Conservation (phyloP, 1,284 basidiomycete species). For the Malassezia caprae region DNA sequence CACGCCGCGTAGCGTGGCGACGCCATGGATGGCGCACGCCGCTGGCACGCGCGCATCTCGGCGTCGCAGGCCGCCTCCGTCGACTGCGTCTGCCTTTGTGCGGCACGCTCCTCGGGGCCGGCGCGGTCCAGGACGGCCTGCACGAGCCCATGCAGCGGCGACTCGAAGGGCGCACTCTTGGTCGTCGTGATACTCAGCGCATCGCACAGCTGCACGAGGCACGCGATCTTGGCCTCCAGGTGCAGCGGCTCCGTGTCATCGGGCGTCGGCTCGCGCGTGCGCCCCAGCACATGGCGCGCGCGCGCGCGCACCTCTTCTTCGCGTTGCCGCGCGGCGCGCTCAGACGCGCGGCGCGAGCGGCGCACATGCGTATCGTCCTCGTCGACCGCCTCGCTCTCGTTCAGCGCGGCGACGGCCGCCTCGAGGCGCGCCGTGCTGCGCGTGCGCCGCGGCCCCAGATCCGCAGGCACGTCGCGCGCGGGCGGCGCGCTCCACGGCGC, state of each 20-base stretch:
- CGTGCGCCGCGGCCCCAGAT: slow-evolving; percentile 10
- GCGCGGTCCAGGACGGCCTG: slow-evolving; percentile 5
- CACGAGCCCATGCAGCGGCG: slow-evolving; percentile 4
- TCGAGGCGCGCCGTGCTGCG: slow-evolving; percentile 13
- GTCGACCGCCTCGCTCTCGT: background rate
- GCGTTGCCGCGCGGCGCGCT: slow-evolving; percentile 1
- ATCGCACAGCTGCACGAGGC: slow-evolving; percentile 11
- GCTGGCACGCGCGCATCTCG: slow-evolving; percentile 5
- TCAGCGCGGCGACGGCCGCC: background rate
- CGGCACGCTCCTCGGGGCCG: background rate
- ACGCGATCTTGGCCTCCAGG: slow-evolving; percentile 12
- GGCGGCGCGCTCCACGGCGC: background rate
- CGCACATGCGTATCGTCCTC: background rate
- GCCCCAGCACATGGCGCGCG: background rate
- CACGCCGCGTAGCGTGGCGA: slow-evolving; percentile 7
- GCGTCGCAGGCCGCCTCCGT: background rate
- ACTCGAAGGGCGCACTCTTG: background rate
- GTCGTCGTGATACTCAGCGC: slow-evolving; percentile 1
- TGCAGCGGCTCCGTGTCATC: slow-evolving; percentile 3
- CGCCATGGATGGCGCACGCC: slow-evolving; percentile 7
- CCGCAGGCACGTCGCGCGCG: background rate
- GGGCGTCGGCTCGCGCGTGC: background rate
- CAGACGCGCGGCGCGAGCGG: slow-evolving; percentile 11
- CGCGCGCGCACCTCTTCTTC: slow-evolving; percentile 2
- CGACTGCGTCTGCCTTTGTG: background rate